Base-by-base conservation (phyloP, 228 moss, liverwort and hornwort species). In the Sphagnum fallax region DNA sequence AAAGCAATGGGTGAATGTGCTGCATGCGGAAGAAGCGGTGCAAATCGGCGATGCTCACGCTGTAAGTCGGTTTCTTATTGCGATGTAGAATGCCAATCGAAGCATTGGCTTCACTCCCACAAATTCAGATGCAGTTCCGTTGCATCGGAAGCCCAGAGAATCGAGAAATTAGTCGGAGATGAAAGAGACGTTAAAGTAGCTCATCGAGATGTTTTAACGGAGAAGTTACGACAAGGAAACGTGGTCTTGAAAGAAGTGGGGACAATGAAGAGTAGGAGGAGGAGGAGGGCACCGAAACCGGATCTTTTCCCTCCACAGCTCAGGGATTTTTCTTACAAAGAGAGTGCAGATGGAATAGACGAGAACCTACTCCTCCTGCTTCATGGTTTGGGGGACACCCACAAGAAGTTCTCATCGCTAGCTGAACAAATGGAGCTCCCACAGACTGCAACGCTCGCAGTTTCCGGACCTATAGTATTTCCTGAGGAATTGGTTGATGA, bases 361-460 rank as follows among this genome's bases (percentile, higher is more conserved):
- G 79, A 79, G 61, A 79, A 75, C 49, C 53, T 75, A 32, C 72
- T 79, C 48, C 60, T 79, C 52, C 71, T 79, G 8, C 71, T 75
- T 5, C 79, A 75, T 51, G 79, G 79, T 48, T 55, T 67, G 6
- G 79, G 79, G 10, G 79, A 75, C 64, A 57, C 47, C 15, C 71
- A 79, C 53, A 49, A 67, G 49, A 47, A 7, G n/a, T 74, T 75
- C 68, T 61, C 62, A 16, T 53, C 50, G 47, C 68, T 79, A 47
- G 79, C 65, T 49, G 53, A 61, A 58, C 75, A 71, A 68, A 52
- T 79, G 67, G 52, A 63, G 47, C 67, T 79, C 13, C 79, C 75
- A 5, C 79, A 79, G 47, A 75, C 75, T 52, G 79, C 79, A 4
- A 57, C n/a, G 10, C n/a, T 79, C 55, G 75, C 79, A 1, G 10